Conservation (phyloP, 805 yeast genomes). For the Candida caryicola region DNA sequence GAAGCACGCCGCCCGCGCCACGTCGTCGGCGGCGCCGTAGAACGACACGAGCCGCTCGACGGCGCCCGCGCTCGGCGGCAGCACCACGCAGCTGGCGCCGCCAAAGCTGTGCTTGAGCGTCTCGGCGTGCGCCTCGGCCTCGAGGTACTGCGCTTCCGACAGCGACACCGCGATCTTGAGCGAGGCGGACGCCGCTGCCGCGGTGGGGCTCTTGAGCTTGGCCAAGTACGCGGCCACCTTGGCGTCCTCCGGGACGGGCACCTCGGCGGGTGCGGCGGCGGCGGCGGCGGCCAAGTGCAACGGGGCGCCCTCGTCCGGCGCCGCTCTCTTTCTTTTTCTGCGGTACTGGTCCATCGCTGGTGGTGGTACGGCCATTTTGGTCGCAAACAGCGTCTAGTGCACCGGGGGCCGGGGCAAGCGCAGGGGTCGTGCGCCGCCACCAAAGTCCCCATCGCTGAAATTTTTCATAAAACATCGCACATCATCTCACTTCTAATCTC, state of each 20-base stretch:
- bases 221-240: conserved; percentile 24
- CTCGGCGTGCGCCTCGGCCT: conserved; percentile 8
- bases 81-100: conserved; percentile 19
- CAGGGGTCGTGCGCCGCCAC: too few species aligned
- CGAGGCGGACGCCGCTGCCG: conserved; percentile 5
- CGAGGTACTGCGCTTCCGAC: conserved; percentile 28
- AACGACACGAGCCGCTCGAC: conserved; percentile 32
- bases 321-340: conserved; percentile 4
- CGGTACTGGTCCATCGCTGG: conserved; percentile 2
- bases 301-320: too few species aligned
- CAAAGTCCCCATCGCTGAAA: conserved; percentile 7
- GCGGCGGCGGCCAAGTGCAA: too few species aligned
- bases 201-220: conserved; percentile 10
- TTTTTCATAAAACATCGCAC: conserved; percentile 11
- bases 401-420: not conserved
- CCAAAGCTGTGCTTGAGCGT: conserved; percentile 20
- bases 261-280: conserved; percentile 3
- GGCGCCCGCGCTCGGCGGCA: conserved; percentile 21
- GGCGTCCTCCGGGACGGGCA: conserved; percentile 20
- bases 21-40: conserved; percentile 22
- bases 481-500: not conserved
- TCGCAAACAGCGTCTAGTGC: not conserved
- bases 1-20: conserved; percentile 25
- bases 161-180: conserved; percentile 18
- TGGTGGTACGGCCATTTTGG: not conserved